Evolutionary conservation across 805 yeast genomes (phyloP).

Genomic region (Yarrowia sp.): DNA sequence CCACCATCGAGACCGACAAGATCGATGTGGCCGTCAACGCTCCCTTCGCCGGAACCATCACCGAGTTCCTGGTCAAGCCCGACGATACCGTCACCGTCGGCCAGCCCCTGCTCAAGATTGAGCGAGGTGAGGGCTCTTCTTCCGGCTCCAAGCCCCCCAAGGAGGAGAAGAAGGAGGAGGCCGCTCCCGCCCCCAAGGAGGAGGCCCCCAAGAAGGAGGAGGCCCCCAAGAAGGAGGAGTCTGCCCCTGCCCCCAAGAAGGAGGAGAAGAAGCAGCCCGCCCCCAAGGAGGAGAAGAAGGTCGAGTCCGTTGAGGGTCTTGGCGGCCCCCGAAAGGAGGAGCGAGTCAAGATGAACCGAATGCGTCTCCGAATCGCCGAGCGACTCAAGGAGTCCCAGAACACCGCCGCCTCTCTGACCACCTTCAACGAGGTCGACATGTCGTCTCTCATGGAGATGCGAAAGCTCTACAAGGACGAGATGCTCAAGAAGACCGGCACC

Average conservation of each 20-base stretch:
- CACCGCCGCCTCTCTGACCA: conserved; percentile 97
- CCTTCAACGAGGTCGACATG: conserved; percentile 99
- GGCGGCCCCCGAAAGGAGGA: conserved; percentile 83
- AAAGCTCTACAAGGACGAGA: conserved; percentile 95
- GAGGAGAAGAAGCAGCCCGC: conserved; percentile 44
- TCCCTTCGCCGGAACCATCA: conserved; percentile 88
- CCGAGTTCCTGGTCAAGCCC: conserved; percentile 78
- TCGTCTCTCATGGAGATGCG: conserved; percentile 89
- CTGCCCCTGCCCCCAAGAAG: conserved; percentile 39
- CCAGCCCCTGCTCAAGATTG: conserved; percentile 86
- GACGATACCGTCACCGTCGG: conserved; percentile 97
- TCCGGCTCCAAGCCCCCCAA: conserved; percentile 51
- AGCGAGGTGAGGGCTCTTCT: conserved; percentile 73
- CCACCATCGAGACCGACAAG: conserved; percentile 98
- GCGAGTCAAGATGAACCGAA: conserved; percentile 97
- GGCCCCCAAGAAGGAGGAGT: conserved; percentile 44
- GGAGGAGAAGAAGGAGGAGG: conserved; percentile 48
- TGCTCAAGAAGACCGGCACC: conserved; percentile 89
- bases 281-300: conserved; percentile 45
- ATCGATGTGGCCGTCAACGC: conserved; percentile 97
- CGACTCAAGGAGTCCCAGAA: conserved; percentile 99
- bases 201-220: conserved; percentile 47
- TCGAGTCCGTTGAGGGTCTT: conserved; percentile 49
- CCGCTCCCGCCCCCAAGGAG: conserved; percentile 47
- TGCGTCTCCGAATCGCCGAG: conserved; percentile 98